These are phyloP conservation scores for Kingdonia uniflora DNA, from an alignment of 164 flowering plant species.

Conservation along the genomic window DNA sequence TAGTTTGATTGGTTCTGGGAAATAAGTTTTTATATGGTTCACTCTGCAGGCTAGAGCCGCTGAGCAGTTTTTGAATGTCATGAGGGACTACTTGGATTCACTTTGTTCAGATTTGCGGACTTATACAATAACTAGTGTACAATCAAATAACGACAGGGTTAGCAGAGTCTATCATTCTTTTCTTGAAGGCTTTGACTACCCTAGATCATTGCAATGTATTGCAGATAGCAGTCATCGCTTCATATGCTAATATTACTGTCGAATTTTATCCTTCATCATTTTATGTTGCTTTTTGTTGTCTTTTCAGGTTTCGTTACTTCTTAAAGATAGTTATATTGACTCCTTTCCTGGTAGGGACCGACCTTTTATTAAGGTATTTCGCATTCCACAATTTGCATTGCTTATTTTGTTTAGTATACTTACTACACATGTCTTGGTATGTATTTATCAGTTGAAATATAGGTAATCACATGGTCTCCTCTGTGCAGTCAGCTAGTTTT, in stretches of 20 bases:
- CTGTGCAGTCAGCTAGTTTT: too few relatives aligned
- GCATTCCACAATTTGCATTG: conserved; percentile 3
- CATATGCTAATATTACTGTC: neutral
- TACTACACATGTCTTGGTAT: too few relatives aligned
- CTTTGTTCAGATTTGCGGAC: conserved; percentile 68
- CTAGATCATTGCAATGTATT: neutral
- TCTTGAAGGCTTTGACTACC: neutral
- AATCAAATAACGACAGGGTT: conserved; percentile 83
- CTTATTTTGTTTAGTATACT: too few relatives aligned
- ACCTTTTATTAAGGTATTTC: conserved; percentile 68
- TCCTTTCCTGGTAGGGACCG: conserved; percentile 67
- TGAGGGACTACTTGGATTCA: conserved; percentile 69
- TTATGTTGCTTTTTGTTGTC: neutral
- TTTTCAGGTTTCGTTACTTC: conserved; percentile 82
- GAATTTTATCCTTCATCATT: neutral
- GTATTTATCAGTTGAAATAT: too few relatives aligned
- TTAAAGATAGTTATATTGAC: conserved; percentile 86
- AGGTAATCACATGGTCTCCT: too few relatives aligned
- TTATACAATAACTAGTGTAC: conserved; percentile 84
- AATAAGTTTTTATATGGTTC: neutral
- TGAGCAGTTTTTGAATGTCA: conserved; percentile 45
- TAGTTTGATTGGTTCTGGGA: too few relatives aligned
- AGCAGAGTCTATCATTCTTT: conserved; percentile 7
- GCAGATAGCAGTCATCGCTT: neutral
- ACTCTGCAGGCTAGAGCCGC: conserved; percentile 71